Conservation (phyloP, 148 eudicot species). For the Silene uniflora region DNA sequence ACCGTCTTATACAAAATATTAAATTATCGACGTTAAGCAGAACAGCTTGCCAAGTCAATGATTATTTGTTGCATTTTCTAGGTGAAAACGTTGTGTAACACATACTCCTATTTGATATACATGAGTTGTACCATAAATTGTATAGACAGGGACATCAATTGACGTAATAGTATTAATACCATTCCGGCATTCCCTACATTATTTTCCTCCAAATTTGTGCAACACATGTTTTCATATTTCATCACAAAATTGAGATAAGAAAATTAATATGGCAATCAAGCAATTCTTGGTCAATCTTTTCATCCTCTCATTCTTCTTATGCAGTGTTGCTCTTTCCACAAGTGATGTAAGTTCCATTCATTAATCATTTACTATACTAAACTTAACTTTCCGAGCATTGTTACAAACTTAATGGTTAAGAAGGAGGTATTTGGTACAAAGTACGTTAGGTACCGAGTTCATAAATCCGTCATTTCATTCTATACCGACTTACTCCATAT, state of each 20-base stretch:
- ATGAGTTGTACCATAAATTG: background rate
- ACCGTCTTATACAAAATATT: too few relatives aligned
- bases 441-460: too few relatives aligned
- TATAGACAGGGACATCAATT: background rate
- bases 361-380: too few relatives aligned
- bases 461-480: background rate
- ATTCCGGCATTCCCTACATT: background rate
- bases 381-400: too few relatives aligned
- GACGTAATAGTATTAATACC: background rate
- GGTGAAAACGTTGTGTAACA: background rate
- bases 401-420: too few relatives aligned
- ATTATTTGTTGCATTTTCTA: background rate
- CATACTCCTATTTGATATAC: background rate
- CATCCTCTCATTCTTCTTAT: conserved; percentile 13
- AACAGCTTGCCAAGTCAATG: background rate
- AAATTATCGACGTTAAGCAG: background rate
- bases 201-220: background rate
- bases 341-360: conserved; percentile 15
- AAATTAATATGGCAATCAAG: conserved; percentile 16
- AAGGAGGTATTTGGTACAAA: too few relatives aligned
- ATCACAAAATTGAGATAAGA: background rate
- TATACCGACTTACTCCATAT: too few relatives aligned
- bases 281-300: background rate
- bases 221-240: background rate
- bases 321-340: background rate